Evolutionary conservation across 371 early-diverging fungal genomes (phyloP).

Genomic region (Mortierella sp.): DNA sequence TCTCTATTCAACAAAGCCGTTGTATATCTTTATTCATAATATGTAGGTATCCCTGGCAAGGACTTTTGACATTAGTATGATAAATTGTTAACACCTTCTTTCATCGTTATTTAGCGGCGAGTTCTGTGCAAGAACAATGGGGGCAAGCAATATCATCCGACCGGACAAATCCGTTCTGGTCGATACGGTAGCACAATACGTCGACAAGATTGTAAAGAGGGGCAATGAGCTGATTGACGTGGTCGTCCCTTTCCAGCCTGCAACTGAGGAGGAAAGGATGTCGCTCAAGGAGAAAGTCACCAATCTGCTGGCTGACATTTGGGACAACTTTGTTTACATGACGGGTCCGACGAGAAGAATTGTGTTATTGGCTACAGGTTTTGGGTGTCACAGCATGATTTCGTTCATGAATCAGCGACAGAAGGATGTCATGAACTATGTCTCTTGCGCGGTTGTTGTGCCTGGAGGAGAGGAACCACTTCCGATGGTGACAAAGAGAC

Average conservation of each 20-base stretch:
- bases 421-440: slow-evolving; percentile 30
- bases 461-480: slow-evolving; percentile 43
- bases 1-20: slow-evolving; percentile 28
- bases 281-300: slow-evolving; percentile 41
- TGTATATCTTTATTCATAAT: slow-evolving; percentile 49
- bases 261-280: slow-evolving; percentile 40
- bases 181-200: slow-evolving; percentile 44
- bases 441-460: slow-evolving; percentile 44
- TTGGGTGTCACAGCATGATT: slow-evolving; percentile 44
- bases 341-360: slow-evolving; percentile 31
- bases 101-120: slow-evolving; percentile 27
- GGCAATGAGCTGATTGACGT: slow-evolving; percentile 47
- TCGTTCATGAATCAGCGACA: slow-evolving; percentile 52
- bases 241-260: slow-evolving; percentile 41
- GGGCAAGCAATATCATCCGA: slow-evolving; percentile 40
- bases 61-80: not conserved
- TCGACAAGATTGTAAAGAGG: slow-evolving; percentile 36
- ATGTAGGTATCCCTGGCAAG: slow-evolving; percentile 24
- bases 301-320: slow-evolving; percentile 39
- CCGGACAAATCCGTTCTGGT: slow-evolving; percentile 41
- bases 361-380: slow-evolving; percentile 36
- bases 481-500: slow-evolving; percentile 41
- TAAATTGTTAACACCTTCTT: not conserved
- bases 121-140: slow-evolving; percentile 42
- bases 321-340: slow-evolving; percentile 46